Conservation (phyloP, 2,329 filamentous ascomycete genomes). For the Neofusicoccum kwambonambiense region DNA sequence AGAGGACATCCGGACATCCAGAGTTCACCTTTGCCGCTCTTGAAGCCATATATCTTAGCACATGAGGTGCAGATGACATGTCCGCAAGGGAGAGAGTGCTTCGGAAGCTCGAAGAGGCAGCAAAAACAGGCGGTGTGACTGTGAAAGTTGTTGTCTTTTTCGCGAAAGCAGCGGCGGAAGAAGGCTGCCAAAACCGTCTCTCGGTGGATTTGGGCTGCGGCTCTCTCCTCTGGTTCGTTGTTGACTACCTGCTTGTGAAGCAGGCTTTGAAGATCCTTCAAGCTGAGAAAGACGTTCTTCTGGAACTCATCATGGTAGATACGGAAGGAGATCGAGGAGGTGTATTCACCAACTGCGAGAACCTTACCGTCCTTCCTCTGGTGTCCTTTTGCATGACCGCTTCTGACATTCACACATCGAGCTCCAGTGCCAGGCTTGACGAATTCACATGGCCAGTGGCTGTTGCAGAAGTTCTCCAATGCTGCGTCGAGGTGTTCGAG, state of each 20-base stretch:
- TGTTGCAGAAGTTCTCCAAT: constrained; percentile 45
- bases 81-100: constrained; percentile 46
- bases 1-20: constrained; percentile 32
- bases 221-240: constrained; percentile 19
- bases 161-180: constrained; percentile 27
- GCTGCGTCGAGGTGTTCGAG: constrained; percentile 44
- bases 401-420: constrained; percentile 41
- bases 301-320: constrained; percentile 28
- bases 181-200: constrained; percentile 30
- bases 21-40: constrained; percentile 21
- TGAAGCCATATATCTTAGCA: constrained; percentile 30
- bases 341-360: constrained; percentile 43
- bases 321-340: constrained; percentile 37
- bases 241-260: not conserved
- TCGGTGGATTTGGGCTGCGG: constrained; percentile 29
- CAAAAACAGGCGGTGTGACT: constrained; percentile 49
- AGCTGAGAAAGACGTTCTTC: constrained; percentile 26
- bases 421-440: constrained; percentile 21
- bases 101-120: constrained; percentile 45
- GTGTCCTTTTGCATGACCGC: constrained; percentile 45
- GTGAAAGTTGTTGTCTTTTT: constrained; percentile 24
- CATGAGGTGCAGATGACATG: constrained; percentile 48
- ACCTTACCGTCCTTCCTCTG: constrained; percentile 45
- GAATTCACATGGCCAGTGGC: constrained; percentile 49
- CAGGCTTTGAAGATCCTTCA: constrained; percentile 22